phyloP scores from a whole-genome alignment of 202 grass and related monocot species.

The Panicum hallii region DNA sequence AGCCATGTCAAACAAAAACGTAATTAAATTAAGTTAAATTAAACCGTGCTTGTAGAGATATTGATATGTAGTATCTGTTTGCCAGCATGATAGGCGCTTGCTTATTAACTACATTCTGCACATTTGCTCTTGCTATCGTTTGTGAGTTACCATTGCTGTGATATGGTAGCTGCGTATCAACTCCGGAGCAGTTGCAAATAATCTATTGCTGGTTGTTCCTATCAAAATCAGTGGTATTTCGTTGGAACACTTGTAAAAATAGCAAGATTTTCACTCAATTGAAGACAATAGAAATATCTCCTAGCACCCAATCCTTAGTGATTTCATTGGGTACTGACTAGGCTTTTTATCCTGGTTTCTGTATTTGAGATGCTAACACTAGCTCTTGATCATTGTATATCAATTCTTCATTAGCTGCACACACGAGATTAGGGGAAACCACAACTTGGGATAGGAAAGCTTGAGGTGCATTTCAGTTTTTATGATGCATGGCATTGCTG shows the following conservation, averaged over 20 bases:
- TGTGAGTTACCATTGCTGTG: not conserved
- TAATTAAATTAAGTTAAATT: not conserved
- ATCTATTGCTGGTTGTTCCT: not conserved
- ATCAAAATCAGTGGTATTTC: not conserved
- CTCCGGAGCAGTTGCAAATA: not conserved
- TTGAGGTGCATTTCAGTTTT: slow-evolving; percentile 28
- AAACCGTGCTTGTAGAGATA: not conserved
- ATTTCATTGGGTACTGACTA: slow-evolving; percentile 33
- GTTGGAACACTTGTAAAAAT: not conserved
- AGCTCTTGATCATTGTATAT: slow-evolving; percentile 30
- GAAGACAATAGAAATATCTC: slow-evolving; percentile 8
- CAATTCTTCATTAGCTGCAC: slow-evolving; percentile 6
- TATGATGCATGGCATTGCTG: slow-evolving; percentile 40
- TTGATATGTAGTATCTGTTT: not conserved
- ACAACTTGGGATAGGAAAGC: not conserved
- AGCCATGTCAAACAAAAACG: not conserved
- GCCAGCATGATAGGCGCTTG: not conserved
- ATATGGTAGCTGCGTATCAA: slow-evolving; percentile 16
- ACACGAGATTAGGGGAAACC: not conserved
- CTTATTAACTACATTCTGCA: slow-evolving; percentile 11
- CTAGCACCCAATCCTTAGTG: not conserved
- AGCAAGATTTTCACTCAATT: not conserved
- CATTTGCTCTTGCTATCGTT: slow-evolving; percentile 23
- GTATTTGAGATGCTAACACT: slow-evolving; percentile 21
- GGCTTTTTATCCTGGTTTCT: not conserved